phyloP scores from a whole-genome alignment of 148 eudicot species.

The Camellia sinensis region DNA sequence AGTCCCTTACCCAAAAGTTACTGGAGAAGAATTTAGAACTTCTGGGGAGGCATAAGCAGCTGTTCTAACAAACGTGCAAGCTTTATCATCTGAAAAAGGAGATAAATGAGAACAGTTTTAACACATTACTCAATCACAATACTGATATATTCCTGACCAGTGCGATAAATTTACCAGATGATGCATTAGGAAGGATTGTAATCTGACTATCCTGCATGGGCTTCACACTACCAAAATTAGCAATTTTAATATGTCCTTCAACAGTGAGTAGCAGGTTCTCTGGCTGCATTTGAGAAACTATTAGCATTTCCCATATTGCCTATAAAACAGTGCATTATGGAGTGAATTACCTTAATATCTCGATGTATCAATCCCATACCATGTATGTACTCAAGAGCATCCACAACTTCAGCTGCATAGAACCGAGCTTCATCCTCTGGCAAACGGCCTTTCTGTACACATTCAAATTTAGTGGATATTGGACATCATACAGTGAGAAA shows the following conservation, averaged over 20 bases:
- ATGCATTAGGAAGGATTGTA: slow-evolving; percentile 97
- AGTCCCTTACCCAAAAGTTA: slow-evolving; percentile 81
- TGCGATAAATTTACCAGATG: slow-evolving; percentile 52
- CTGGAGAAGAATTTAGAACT: slow-evolving; percentile 94
- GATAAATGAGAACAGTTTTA: slow-evolving; percentile 16
- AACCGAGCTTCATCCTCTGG: slow-evolving; percentile 92
- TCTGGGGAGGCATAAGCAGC: slow-evolving; percentile 99
- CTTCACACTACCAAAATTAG: slow-evolving; percentile 98
- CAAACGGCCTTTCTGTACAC: slow-evolving; percentile 87
- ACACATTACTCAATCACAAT: slow-evolving; percentile 1
- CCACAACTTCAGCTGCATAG: slow-evolving; percentile 97
- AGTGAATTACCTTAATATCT: slow-evolving; percentile 79
- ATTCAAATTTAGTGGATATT: slow-evolving; percentile 24
- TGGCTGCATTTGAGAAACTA: slow-evolving; percentile 56
- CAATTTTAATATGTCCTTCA: slow-evolving; percentile 97
- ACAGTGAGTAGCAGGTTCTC: slow-evolving; percentile 90
- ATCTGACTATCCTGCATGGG: slow-evolving; percentile 93
- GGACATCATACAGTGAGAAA: slow-evolving; percentile 9
- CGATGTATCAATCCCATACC: slow-evolving; percentile 92
- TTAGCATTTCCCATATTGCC: slow-evolving; percentile 20
- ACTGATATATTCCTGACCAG: neutral
- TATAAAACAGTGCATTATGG: neutral
- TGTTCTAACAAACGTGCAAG: slow-evolving; percentile 98
- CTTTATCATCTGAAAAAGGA: slow-evolving; percentile 74
- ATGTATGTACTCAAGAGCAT: slow-evolving; percentile 95